A percentile compares a stretch with the other conserved stretches of the same genome.
Conservation (phyloP, 2,329 filamentous ascomycete species). For the Cladobotryum mycophilum region DNA sequence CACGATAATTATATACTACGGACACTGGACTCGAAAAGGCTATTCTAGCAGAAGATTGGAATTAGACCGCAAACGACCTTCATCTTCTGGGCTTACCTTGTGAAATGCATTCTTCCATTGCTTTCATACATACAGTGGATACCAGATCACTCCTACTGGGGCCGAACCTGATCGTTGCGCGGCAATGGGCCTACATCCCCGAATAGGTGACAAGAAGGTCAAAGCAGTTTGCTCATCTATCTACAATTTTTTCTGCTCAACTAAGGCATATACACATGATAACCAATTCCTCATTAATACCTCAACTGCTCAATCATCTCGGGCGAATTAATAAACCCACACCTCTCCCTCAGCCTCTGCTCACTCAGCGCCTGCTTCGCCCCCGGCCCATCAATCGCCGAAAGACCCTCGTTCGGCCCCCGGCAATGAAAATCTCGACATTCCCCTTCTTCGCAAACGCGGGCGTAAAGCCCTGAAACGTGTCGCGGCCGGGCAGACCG, state of each 20-base stretch:
- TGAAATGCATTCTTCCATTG: too few relatives aligned
- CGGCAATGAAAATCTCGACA: slow-evolving; percentile 35
- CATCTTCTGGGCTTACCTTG: too few relatives aligned
- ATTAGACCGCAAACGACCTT: too few relatives aligned
- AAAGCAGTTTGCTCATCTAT: too few relatives aligned
- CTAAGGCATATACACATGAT: background rate
- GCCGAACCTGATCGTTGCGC: too few relatives aligned
- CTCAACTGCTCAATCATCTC: slow-evolving; percentile 37
- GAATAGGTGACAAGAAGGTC: too few relatives aligned
- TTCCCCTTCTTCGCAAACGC: slow-evolving; percentile 26
- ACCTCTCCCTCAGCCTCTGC: slow-evolving; percentile 41
- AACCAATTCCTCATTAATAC: slow-evolving; percentile 22
- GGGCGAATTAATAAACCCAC: slow-evolving; percentile 39
- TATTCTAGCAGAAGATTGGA: too few relatives aligned
- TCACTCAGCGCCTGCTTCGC: slow-evolving; percentile 28
- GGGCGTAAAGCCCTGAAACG: slow-evolving; percentile 34
- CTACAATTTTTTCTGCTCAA: background rate
- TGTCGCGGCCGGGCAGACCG: slow-evolving; percentile 24
- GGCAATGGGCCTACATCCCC: too few relatives aligned
- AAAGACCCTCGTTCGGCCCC: slow-evolving; percentile 38
- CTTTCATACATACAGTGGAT: too few relatives aligned
- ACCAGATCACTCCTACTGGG: too few relatives aligned
- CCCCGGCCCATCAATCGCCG: slow-evolving; percentile 29
- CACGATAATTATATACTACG: too few relatives aligned
- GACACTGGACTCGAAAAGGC: too few relatives aligned